phyloP scores from a whole-genome alignment of 164 flowering plant genomes.

The Chimonanthus salicifolius region DNA sequence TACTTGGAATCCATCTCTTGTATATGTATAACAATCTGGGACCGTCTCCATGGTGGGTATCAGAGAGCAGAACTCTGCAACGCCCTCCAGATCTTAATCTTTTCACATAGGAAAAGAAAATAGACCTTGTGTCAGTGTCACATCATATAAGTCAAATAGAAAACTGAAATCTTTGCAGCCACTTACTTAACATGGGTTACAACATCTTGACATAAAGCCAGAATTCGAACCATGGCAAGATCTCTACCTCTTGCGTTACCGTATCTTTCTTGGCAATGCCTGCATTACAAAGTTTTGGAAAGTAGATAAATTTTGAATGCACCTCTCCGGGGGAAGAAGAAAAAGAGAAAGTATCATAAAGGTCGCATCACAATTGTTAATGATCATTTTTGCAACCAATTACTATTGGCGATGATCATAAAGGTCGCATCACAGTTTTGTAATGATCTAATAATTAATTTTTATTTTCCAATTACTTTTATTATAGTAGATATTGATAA shows the following conservation, averaged over 20 bases:
- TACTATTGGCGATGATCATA: too few relatives aligned
- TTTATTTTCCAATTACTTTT: too few relatives aligned
- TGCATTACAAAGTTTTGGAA: conserved; percentile 9
- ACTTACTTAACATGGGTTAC: conserved; percentile 74
- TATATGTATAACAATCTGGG: conserved; percentile 76
- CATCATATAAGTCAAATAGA: neutral
- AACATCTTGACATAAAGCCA: conserved; percentile 71
- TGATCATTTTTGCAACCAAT: too few relatives aligned
- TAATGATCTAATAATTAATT: too few relatives aligned
- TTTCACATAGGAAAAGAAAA: conserved; percentile 19
- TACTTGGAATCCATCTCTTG: conserved; percentile 74
- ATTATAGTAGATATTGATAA: too few relatives aligned
- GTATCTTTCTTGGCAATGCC: conserved; percentile 65
- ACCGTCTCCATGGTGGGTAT: conserved; percentile 76
- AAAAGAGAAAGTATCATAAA: too few relatives aligned
- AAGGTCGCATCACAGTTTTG: too few relatives aligned
- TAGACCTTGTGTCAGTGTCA: neutral
- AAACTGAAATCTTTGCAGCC: neutral
- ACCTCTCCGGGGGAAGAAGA: too few relatives aligned
- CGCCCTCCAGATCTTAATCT: conserved; percentile 17
- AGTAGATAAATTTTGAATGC: too few relatives aligned
- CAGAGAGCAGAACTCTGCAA: conserved; percentile 70
- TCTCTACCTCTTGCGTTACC: conserved; percentile 72
- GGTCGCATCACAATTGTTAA: too few relatives aligned
- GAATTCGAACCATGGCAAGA: conserved; percentile 66